phyloP scores from a whole-genome alignment of 768 basidiomycete species.

The Harrya chromipes region DNA sequence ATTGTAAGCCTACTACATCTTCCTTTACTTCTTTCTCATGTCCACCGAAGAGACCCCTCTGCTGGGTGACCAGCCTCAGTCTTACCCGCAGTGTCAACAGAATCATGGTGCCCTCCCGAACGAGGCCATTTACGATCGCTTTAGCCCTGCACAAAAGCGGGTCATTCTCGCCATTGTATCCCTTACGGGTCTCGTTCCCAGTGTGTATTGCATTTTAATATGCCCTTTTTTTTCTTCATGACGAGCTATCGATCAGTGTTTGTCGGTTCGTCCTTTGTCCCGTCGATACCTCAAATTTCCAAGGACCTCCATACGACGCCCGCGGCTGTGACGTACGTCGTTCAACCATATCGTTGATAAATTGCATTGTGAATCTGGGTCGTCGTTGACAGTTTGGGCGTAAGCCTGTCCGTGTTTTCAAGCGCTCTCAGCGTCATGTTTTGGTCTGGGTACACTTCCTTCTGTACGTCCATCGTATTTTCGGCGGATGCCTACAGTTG shows the following conservation, averaged over 20 bases:
- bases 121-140: slow-evolving; percentile 52
- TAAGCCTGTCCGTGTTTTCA: slow-evolving; percentile 49
- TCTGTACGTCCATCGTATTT: slow-evolving; percentile 35
- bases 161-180: slow-evolving; percentile 56
- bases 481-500: too few relatives aligned
- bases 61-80: slow-evolving; percentile 9
- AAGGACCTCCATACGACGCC: slow-evolving; percentile 57
- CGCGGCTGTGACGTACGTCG: slow-evolving; percentile 50
- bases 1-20: too few relatives aligned
- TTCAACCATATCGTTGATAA: not conserved
- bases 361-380: not conserved
- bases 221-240: not conserved
- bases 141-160: slow-evolving; percentile 49
- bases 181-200: slow-evolving; percentile 57
- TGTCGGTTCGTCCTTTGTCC: slow-evolving; percentile 65
- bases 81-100: slow-evolving; percentile 7
- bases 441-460: slow-evolving; percentile 51
- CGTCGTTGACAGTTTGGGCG: slow-evolving; percentile 36
- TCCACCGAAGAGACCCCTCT: slow-evolving; percentile 29
- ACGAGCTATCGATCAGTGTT: slow-evolving; percentile 47
- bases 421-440: slow-evolving; percentile 45
- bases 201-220: slow-evolving; percentile 37
- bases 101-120: slow-evolving; percentile 8
- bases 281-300: slow-evolving; percentile 72
- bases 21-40: not conserved